Percentiles rank a stretch among this genome's conserved stretches.
These are phyloP conservation scores for Fusarium austroafricanum DNA, from an alignment of 2,329 filamentous ascomycete species.

Conservation along the genomic window DNA sequence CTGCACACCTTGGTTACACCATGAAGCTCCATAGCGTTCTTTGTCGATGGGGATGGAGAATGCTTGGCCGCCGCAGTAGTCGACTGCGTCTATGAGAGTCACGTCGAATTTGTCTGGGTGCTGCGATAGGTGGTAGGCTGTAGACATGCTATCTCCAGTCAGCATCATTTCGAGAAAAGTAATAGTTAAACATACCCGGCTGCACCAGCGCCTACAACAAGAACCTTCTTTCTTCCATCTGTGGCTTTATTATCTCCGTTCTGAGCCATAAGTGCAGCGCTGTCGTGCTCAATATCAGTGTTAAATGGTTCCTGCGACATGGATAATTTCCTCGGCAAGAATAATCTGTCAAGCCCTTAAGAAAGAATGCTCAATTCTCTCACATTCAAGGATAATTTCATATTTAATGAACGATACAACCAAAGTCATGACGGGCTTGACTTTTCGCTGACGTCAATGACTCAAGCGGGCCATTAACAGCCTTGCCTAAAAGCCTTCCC, in stretches of 20 bases:
- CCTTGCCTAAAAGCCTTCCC: background rate
- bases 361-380: too few species aligned
- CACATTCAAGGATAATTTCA: background rate
- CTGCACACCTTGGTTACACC: slow-evolving; percentile 31
- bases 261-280: slow-evolving; percentile 28
- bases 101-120: slow-evolving; percentile 30
- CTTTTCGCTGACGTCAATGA: slow-evolving; percentile 38
- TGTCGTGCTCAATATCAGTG: slow-evolving; percentile 25
- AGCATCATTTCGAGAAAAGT: accelerated
- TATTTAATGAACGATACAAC: background rate
- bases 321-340: background rate
- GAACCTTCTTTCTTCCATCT: slow-evolving; percentile 18
- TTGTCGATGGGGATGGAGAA: slow-evolving; percentile 35
- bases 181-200: slow-evolving; percentile 12
- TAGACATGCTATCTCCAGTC: slow-evolving; percentile 18
- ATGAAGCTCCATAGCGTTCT: slow-evolving; percentile 29
- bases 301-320: slow-evolving; percentile 6
- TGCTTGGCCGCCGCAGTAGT: slow-evolving; percentile 32
- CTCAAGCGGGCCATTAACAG: slow-evolving; percentile 12
- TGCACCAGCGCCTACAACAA: slow-evolving; percentile 30
- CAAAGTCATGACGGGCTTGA: slow-evolving; percentile 37
- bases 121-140: slow-evolving; percentile 21
- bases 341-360: background rate
- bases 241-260: slow-evolving; percentile 15
- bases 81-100: slow-evolving; percentile 27